Evolutionary conservation across 495 filamentous ascomycete species (phyloP).

Genomic region (Talaromyces adpressus): DNA sequence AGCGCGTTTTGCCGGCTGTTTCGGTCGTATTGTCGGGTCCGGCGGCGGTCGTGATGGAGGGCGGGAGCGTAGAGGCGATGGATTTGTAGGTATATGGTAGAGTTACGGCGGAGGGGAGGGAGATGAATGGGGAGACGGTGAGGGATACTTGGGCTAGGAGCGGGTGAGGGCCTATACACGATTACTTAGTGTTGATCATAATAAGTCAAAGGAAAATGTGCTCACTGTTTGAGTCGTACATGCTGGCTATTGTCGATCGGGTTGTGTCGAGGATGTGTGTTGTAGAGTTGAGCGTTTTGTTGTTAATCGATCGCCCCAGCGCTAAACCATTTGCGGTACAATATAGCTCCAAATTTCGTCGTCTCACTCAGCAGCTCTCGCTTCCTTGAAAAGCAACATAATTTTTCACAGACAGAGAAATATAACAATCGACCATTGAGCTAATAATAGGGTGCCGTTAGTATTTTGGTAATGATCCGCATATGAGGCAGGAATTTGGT

Average conservation of each 20-base stretch:
- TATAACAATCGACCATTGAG: too few species aligned
- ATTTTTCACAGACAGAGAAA: too few species aligned
- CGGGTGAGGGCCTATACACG: conserved; percentile 62
- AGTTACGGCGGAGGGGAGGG: conserved; percentile 81
- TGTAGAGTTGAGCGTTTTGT: too few species aligned
- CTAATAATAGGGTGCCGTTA: too few species aligned
- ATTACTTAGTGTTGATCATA: conserved; percentile 13
- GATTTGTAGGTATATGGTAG: conserved; percentile 93
- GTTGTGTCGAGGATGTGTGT: too few species aligned
- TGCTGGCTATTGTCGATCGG: conserved; percentile 8
- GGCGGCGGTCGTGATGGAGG: conserved; percentile 56
- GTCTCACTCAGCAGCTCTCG: too few species aligned
- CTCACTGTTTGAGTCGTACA: conserved; percentile 42
- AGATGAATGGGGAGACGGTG: conserved; percentile 90
- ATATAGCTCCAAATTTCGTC: too few species aligned
- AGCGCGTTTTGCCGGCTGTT: conserved; percentile 43
- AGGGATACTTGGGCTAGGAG: conserved; percentile 88
- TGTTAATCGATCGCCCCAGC: too few species aligned
- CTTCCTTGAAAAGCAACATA: too few species aligned
- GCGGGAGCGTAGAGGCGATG: conserved; percentile 77
- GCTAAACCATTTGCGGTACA: too few species aligned
- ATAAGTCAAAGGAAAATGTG: background rate
- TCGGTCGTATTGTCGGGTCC: conserved; percentile 20
- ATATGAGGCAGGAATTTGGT: too few species aligned
- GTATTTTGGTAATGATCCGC: too few species aligned